Percentiles rank a stretch among this genome's conserved stretches.
These are phyloP conservation scores for Cercospora janseana DNA, from an alignment of 2,329 filamentous ascomycete species.

Conservation along the genomic window DNA sequence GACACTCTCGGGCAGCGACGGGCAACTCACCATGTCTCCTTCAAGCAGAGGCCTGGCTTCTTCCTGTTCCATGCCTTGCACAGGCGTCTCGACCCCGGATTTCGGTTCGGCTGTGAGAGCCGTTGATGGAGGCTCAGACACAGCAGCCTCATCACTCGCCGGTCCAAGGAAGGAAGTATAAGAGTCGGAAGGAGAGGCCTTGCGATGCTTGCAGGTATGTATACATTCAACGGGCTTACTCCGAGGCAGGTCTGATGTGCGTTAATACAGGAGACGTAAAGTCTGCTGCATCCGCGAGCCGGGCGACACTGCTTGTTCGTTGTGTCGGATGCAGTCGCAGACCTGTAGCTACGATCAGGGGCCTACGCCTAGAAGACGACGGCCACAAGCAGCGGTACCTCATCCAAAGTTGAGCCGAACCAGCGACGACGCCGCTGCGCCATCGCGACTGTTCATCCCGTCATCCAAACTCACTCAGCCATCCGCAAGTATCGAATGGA, in stretches of 20 bases:
- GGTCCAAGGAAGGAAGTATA: constrained; percentile 26
- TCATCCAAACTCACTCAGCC: background rate
- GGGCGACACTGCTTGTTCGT: constrained; percentile 27
- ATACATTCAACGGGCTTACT: too few relatives aligned
- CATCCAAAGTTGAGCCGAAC: constrained; percentile 4
- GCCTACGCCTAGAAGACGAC: constrained; percentile 25
- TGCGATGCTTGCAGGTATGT: constrained; percentile 24
- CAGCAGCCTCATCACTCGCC: constrained; percentile 9
- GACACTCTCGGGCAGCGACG: constrained; percentile 8
- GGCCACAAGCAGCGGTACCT: constrained; percentile 13
- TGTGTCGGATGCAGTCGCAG: constrained; percentile 26
- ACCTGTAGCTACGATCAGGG: constrained; percentile 26
- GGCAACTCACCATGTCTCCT: constrained; percentile 11
- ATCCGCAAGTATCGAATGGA: constrained; percentile 20
- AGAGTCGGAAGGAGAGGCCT: constrained; percentile 28
- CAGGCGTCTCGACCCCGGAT: background rate
- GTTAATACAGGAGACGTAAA: constrained; percentile 19
- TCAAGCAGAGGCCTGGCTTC: background rate
- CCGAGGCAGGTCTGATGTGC: background rate
- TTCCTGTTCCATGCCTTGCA: background rate
- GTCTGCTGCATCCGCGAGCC: constrained; percentile 29
- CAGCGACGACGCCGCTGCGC: background rate
- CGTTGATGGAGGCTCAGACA: constrained; percentile 10
- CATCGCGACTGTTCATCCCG: background rate
- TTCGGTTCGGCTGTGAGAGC: constrained; percentile 1